Base-by-base conservation (phyloP, 192 early-diverging fungal genomes). In the Backusella psychrophila region DNA sequence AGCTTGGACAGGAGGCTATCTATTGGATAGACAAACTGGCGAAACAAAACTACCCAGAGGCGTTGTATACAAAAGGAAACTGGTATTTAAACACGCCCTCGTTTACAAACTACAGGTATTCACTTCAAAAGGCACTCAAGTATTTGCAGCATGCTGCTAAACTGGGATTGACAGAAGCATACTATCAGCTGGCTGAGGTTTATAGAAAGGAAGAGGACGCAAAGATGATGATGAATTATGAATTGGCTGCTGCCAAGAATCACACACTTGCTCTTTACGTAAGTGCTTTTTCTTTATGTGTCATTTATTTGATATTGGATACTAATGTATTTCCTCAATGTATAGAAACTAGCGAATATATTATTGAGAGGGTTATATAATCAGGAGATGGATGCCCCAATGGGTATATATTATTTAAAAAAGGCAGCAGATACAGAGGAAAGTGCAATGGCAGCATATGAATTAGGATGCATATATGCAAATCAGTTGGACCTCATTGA, bases 21-120 rank as follows among this genome's bases (percentile, higher is more conserved):
- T 93, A 92, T 82, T 94, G 90, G 91, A 85, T 94, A 69, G 88
- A 93, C 68, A 83, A 85, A 44, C 78, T 93, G 34, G 89, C 90
- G 67, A 89, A 89, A 78, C 87, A 89, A 71, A 88, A 89, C 52
- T 84, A 90, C 79, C 81, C 91, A 0, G 93, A 94, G 74, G 93
- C 94, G 0, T 85, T 88, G 72, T 94, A 87, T 75, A 92, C 93
- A 41, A 89, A 89, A 44, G 94, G 90, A 31, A 83, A 84, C 6
- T 93, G 91, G 91, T 87, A 91, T 68, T 75, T 85, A 31, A 90
- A 91, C 14, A 74, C 39, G 12, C 42, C 70, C 0, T 11, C 81
- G 68, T 63, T 70, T 73, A 36, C 76, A 39, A 31, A 23, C 70
- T 29, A 29, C 56, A 63, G 23, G 11, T 29, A 63, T 29, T 63